Base-by-base conservation (phyloP, 2,329 filamentous ascomycete genomes). In the Arthrobotrys sphaeroides region DNA sequence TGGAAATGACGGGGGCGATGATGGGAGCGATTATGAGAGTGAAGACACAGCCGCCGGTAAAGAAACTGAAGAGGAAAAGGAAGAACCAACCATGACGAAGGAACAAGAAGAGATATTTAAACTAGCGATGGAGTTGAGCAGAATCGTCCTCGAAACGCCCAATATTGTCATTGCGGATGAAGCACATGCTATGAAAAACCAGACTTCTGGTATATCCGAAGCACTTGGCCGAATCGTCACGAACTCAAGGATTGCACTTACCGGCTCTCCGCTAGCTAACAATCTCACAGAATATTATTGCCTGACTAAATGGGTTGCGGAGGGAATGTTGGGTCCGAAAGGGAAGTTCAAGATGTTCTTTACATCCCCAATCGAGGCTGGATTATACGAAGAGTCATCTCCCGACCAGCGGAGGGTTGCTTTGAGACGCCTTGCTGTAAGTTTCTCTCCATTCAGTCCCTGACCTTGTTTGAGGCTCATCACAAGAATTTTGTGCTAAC, bases 291-390 rank as follows among this genome's bases (percentile, higher is more conserved):
- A 97, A 79, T 96, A 96, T 80, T 92, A 80, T 84, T 89, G 16
- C 91, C 96, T 88, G 90, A 97, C 70, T 87, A 94, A 77, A 97
- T 93, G 92, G 89, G 95, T 62, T 89, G 91, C 1, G 91, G 91
- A 0, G 88, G 88, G 31, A 96, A 91, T 81, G 85, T 96, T 3
- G 92, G 91, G 0, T 85, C 87, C 57, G 2, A 82, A 86, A 6
- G 79, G 82, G 0, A 90, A 94, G 79, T 97, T 97, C 81, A 86
- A 85, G 22, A 81, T 85, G 0, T 87, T 89, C n/a, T 97, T 91
- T 80, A 87, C 88, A 3, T 86, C 85, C 2, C 91, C 92, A 0
- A 96, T 97, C 77, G 85, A 90, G 65, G 83, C 86, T 9, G 94
- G 94, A 0, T 85, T 93, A 0, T 90, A 87, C 73, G 80, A 82